Evolutionary conservation across 1,284 basidiomycete genomes (phyloP).

Genomic region (Leccinum pachyderme): DNA sequence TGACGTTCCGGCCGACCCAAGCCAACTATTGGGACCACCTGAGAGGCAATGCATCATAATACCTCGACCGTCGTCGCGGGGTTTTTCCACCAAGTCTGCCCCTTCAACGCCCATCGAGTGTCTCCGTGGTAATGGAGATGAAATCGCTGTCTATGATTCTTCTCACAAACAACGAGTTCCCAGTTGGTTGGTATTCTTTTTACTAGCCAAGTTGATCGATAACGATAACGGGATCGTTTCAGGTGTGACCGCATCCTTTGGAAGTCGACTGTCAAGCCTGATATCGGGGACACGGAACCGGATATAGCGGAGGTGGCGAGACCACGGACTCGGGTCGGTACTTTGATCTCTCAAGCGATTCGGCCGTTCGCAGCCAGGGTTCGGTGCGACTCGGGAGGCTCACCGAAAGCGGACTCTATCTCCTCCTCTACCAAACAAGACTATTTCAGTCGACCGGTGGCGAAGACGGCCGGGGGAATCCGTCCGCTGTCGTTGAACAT

Average conservation of each 20-base stretch:
- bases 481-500: constrained; percentile 26
- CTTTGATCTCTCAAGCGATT: constrained; percentile 54
- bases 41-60: constrained; percentile 31
- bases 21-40: constrained; percentile 22
- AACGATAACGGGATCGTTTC: constrained; percentile 5
- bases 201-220: constrained; percentile 3
- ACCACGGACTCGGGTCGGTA: constrained; percentile 47
- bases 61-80: constrained; percentile 41
- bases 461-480: constrained; percentile 11
- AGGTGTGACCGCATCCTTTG: constrained; percentile 81
- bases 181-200: constrained; percentile 54
- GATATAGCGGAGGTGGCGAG: constrained; percentile 35
- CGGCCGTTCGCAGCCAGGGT: constrained; percentile 45
- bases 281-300: constrained; percentile 38
- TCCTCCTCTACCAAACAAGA: constrained; percentile 22
- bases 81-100: constrained; percentile 34
- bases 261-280: constrained; percentile 64
- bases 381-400: constrained; percentile 42
- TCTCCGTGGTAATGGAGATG: constrained; percentile 39
- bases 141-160: constrained; percentile 71
- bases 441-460: constrained; percentile 17
- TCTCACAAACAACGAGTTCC: constrained; percentile 79
- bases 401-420: constrained; percentile 31
- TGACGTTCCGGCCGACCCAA: constrained; percentile 13
- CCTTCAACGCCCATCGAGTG: constrained; percentile 38